phyloP scores from a whole-genome alignment of 257 asterid genomes.

The Solanum phureja region DNA sequence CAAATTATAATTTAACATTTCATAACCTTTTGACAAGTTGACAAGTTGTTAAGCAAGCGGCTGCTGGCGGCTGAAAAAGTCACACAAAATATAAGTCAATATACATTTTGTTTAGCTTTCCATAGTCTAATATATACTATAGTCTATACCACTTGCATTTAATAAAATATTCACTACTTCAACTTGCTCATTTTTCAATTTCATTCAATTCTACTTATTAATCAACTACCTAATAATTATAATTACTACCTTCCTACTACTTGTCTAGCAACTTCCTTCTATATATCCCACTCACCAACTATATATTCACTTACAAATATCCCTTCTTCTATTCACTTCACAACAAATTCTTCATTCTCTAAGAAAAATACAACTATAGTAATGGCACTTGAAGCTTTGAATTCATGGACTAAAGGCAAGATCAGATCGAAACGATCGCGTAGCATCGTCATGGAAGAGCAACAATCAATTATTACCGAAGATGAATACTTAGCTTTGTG shows the following conservation, averaged over 20 bases:
- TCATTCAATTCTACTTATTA: background rate
- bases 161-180: background rate
- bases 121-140: background rate
- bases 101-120: background rate
- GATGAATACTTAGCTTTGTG: slow-evolving; percentile 64
- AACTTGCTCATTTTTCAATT: background rate
- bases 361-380: background rate
- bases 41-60: background rate
- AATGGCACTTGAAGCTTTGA: slow-evolving; percentile 52
- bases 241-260: slow-evolving; percentile 28
- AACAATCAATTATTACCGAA: slow-evolving; percentile 10
- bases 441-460: background rate
- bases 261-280: slow-evolving; percentile 53
- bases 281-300: background rate
- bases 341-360: background rate
- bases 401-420: slow-evolving; percentile 45
- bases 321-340: background rate
- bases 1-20: background rate
- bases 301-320: background rate
- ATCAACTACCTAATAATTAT: background rate
- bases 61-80: background rate
- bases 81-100: background rate
- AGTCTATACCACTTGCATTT: background rate
- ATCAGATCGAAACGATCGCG: slow-evolving; percentile 32
- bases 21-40: background rate